Conservation (phyloP, 2,329 filamentous ascomycete genomes). For the Macrophomina tecta region DNA sequence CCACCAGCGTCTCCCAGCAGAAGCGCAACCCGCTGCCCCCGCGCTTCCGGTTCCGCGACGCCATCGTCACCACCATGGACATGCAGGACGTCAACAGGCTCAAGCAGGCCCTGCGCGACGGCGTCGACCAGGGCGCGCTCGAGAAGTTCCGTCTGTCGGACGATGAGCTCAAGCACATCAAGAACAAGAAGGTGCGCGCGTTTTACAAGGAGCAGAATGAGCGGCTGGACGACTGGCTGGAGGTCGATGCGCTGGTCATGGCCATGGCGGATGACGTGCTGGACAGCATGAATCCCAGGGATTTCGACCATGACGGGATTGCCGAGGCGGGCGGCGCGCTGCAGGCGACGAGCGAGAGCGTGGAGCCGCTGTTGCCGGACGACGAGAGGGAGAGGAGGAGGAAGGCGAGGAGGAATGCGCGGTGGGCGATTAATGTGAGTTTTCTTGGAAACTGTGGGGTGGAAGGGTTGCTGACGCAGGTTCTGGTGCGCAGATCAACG, state of each 20-base stretch:
- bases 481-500: slow-evolving; percentile 56
- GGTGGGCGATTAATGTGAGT: slow-evolving; percentile 62
- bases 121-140: slow-evolving; percentile 51
- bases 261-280: slow-evolving; percentile 61
- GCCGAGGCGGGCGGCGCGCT: slow-evolving; percentile 57
- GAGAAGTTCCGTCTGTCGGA: slow-evolving; percentile 51
- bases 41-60: slow-evolving; percentile 54
- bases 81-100: slow-evolving; percentile 53
- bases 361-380: slow-evolving; percentile 62
- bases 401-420: slow-evolving; percentile 56
- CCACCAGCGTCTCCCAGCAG: not conserved
- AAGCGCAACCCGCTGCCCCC: slow-evolving; percentile 5
- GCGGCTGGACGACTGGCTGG: slow-evolving; percentile 62
- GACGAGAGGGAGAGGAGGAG: slow-evolving; percentile 58
- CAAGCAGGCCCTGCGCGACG: slow-evolving; percentile 56
- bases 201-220: slow-evolving; percentile 64
- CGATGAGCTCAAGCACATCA: slow-evolving; percentile 56
- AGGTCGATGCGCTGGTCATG: slow-evolving; percentile 64
- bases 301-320: slow-evolving; percentile 63
- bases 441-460: no score
- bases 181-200: slow-evolving; percentile 58
- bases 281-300: slow-evolving; percentile 63
- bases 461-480: not conserved
- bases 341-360: slow-evolving; percentile 55
- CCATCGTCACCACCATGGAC: slow-evolving; percentile 53